Conservation (phyloP, 2,329 filamentous ascomycete species). For the Teratosphaeria destructans region DNA sequence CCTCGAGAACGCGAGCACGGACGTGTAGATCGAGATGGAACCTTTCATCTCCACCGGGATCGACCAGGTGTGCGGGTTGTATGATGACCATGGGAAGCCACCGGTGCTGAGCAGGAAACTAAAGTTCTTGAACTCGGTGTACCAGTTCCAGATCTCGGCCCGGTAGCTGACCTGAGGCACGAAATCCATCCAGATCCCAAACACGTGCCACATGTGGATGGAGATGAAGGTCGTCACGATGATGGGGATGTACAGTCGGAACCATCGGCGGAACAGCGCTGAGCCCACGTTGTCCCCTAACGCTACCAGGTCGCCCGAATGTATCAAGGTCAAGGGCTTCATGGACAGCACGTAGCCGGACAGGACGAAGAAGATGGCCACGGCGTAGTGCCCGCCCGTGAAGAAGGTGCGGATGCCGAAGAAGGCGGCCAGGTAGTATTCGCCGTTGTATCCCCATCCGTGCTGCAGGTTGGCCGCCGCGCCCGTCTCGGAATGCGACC, state of each 20-base stretch:
- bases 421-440: conserved; percentile 42
- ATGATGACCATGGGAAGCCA: conserved; percentile 46
- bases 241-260: conserved; percentile 42
- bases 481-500: conserved; percentile 39
- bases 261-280: conserved; percentile 41
- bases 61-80: conserved; percentile 53
- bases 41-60: conserved; percentile 56
- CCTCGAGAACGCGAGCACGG: conserved; percentile 47
- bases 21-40: conserved; percentile 53
- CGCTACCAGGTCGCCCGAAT: conserved; percentile 29
- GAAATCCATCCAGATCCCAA: conserved; percentile 35
- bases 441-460: conserved; percentile 41
- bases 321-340: conserved; percentile 35
- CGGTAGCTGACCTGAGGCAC: conserved; percentile 31
- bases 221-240: conserved; percentile 46
- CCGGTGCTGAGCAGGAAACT: conserved; percentile 55
- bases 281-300: conserved; percentile 37
- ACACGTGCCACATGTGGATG: conserved; percentile 43
- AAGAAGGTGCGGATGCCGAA: conserved; percentile 52
- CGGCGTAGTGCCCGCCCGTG: conserved; percentile 51
- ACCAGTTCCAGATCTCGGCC: conserved; percentile 44
- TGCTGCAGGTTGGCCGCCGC: conserved; percentile 40
- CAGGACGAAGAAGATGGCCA: conserved; percentile 42
- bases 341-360: conserved; percentile 44
- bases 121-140: conserved; percentile 55